Base-by-base conservation (phyloP, 2,329 filamentous ascomycete species). In the Monosporascus sp. region DNA sequence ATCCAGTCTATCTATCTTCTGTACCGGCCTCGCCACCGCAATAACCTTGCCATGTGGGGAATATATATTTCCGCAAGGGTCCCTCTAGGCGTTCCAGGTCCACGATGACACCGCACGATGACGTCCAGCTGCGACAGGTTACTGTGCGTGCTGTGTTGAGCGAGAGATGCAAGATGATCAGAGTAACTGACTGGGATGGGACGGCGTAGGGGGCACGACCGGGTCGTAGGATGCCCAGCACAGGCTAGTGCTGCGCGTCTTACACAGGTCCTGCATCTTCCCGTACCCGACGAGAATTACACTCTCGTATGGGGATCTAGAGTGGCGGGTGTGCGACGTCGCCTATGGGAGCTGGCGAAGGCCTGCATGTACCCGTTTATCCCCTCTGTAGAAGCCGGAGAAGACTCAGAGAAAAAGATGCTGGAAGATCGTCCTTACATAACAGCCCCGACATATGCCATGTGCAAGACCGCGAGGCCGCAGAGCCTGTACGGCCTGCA, bases 251-350 rank as follows among this genome's bases (percentile, higher is more conserved):
- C 56, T 48, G 48, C 46, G 37, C 52, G 53, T 45, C 63, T 65
- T 51, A 57, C 60, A 64, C 64, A 42, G n/a, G 36, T 57, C 38
- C 62, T 68, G 66, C 64, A 59, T 54, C 53, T 54, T 59, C 48
- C 65, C 65, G 65, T 49, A 47, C 59, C 54, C 56, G 61, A 66
- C 66, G 64, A 68, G 64, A 68, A 67, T 63, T 48, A 22, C 39
- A 55, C 59, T 55, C 62, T 66, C 62, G 60, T 65, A 65, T 65
- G 60, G 53, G 44, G 51, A 44, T 25, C 11, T 42, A 53, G 48
- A 51, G 53, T 47, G 51, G 52, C 46, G 51, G 58, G 36, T 50
- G 55, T 58, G 55, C 56, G 34, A 56, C 52, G 46, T 58, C 52
- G 55, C 56, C 55, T 59, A 59, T 58, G 47, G 51, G 54, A 58